Evolutionary conservation across 148 eudicot genomes (phyloP).

Genomic region (Rhododendron vialii): DNA sequence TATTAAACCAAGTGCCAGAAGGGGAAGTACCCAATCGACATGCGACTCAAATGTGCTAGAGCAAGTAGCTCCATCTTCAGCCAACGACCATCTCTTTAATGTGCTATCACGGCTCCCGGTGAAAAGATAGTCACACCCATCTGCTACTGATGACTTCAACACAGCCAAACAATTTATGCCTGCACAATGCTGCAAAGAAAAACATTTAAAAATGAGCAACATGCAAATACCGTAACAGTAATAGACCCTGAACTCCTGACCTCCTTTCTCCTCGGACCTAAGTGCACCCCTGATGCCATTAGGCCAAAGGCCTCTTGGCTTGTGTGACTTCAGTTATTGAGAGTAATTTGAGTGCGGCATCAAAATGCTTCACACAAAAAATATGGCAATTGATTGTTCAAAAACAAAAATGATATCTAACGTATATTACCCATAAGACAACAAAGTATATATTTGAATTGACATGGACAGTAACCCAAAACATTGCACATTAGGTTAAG

Average conservation of each 20-base stretch:
- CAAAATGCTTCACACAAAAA: not conserved
- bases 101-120: conserved; percentile 98
- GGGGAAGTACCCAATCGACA: conserved; percentile 75
- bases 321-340: not conserved
- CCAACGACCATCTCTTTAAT: conserved; percentile 78
- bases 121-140: conserved; percentile 51
- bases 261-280: not conserved
- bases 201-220: conserved; percentile 4
- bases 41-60: conserved; percentile 94
- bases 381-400: not conserved
- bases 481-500: not conserved
- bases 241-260: not conserved
- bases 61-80: conserved; percentile 63
- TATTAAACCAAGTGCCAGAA: not conserved
- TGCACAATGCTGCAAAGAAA: conserved; percentile 73
- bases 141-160: conserved; percentile 51
- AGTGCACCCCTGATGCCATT: not conserved
- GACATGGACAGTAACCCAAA: not conserved
- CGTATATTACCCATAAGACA: not conserved
- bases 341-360: not conserved
- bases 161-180: conserved; percentile 85
- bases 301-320: not conserved
- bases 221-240: not conserved
- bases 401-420: not conserved
- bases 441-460: not conserved